Conservation (phyloP, 169 alveolate genomes). For the Cyclospora cayetanensis region DNA sequence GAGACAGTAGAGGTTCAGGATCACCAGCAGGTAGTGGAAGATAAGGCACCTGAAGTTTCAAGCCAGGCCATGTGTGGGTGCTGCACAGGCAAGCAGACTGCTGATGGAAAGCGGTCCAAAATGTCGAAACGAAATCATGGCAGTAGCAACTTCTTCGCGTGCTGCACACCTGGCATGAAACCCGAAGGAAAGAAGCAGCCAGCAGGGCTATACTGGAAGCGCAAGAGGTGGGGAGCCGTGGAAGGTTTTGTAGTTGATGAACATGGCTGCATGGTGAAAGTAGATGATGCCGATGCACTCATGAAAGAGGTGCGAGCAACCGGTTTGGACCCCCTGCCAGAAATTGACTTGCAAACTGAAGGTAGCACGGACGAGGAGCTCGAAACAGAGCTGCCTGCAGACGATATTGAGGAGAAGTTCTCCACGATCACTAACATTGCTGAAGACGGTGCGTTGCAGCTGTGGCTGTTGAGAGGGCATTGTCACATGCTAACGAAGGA, state of each 20-base stretch:
- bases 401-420: background rate
- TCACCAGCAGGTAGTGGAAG: background rate
- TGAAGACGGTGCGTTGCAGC: conserved; percentile 1
- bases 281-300: background rate
- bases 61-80: background rate
- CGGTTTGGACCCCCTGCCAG: conserved; percentile 18
- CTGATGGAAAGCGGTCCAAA: background rate
- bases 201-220: background rate
- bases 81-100: background rate
- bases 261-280: background rate
- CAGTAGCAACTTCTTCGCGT: background rate
- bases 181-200: background rate
- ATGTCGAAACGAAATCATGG: background rate
- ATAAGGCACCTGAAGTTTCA: background rate
- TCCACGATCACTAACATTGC: background rate
- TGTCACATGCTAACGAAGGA: conserved; percentile 1
- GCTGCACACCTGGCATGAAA: background rate
- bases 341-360: background rate
- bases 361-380: background rate
- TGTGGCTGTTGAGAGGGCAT: conserved; percentile 28
- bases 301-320: background rate
- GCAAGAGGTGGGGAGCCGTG: background rate
- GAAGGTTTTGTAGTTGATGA: background rate
- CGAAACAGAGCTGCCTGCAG: background rate
- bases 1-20: background rate